Evolutionary conservation across 2,329 filamentous ascomycete species (phyloP).

Genomic region (Aureobasidium sp.): DNA sequence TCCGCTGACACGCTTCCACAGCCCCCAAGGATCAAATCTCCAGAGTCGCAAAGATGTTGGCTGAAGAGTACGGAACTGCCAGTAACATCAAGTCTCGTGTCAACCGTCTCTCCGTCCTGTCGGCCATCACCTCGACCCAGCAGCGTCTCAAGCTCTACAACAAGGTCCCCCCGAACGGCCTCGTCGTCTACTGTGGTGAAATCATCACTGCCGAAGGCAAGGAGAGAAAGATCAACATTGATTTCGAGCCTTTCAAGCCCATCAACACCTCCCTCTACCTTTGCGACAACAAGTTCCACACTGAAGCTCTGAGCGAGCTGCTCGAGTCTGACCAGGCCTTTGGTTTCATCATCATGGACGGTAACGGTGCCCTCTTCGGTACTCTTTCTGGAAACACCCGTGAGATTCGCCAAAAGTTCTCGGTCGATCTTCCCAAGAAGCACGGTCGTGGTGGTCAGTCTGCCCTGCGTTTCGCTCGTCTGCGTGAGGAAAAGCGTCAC

Average conservation of each 20-base stretch:
- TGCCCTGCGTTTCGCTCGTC: slow-evolving; percentile 96
- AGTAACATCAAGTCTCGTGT: slow-evolving; percentile 99
- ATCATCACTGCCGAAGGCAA: slow-evolving; percentile 98
- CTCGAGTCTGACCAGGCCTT: slow-evolving; percentile 99
- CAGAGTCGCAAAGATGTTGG: slow-evolving; percentile 96
- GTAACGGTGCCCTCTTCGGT: slow-evolving; percentile 95
- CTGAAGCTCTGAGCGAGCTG: slow-evolving; percentile 91
- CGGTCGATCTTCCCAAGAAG: slow-evolving; percentile 98
- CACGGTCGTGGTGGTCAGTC: slow-evolving; percentile 99
- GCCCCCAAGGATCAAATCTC: slow-evolving; percentile 98
- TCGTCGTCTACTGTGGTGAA: slow-evolving; percentile 99
- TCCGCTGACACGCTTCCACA: slow-evolving; percentile 34
- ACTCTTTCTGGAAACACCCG: slow-evolving; percentile 96
- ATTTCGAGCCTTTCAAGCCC: slow-evolving; percentile 99
- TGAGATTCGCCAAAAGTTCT: slow-evolving; percentile 96
- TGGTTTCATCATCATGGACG: slow-evolving; percentile 99
- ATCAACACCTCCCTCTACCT: slow-evolving; percentile 99
- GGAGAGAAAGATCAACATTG: slow-evolving; percentile 99
- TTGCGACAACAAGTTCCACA: slow-evolving; percentile 99
- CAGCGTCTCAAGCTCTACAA: slow-evolving; percentile 98
- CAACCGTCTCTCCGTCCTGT: slow-evolving; percentile 95
- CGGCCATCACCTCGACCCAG: slow-evolving; percentile 97
- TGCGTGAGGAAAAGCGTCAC: slow-evolving; percentile 98
- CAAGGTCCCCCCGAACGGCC: slow-evolving; percentile 94
- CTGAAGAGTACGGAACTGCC: slow-evolving; percentile 81